phyloP scores from a whole-genome alignment of 2,329 filamentous ascomycete genomes.

The Aureobasidium sp. region DNA sequence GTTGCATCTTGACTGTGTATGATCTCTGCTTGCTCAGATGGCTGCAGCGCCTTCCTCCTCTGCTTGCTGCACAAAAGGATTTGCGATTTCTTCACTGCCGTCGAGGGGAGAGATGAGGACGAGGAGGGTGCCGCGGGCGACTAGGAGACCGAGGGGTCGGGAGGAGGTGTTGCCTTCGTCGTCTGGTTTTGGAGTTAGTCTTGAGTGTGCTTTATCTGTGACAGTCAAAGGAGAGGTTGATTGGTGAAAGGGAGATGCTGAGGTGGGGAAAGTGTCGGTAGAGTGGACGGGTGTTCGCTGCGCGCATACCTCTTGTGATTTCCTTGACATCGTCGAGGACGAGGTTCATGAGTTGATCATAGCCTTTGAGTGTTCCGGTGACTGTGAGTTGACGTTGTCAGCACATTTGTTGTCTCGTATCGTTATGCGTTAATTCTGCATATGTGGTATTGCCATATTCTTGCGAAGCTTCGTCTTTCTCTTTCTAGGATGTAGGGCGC shows the following conservation, averaged over 20 bases:
- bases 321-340: slow-evolving; percentile 93
- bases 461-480: not conserved
- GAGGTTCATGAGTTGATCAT: slow-evolving; percentile 95
- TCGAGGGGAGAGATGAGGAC: slow-evolving; percentile 89
- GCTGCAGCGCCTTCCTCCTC: slow-evolving; percentile 37
- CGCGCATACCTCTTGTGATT: slow-evolving; percentile 64
- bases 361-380: slow-evolving; percentile 83
- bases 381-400: slow-evolving; percentile 43
- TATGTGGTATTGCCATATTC: not conserved
- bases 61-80: slow-evolving; percentile 68
- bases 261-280: not conserved
- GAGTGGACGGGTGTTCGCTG: too few species aligned
- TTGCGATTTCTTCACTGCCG: slow-evolving; percentile 91
- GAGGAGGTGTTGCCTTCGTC: slow-evolving; percentile 84
- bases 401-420: not conserved
- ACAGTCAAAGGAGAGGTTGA: slow-evolving; percentile 24
- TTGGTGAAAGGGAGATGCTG: not conserved
- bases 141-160: slow-evolving; percentile 74
- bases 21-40: slow-evolving; percentile 4
- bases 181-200: slow-evolving; percentile 46
- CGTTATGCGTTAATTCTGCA: too few species aligned
- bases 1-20: too few species aligned
- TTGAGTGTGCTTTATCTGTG: slow-evolving; percentile 28
- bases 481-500: not conserved
- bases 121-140: slow-evolving; percentile 84